Evolutionary conservation across 2,329 filamentous ascomycete genomes (phyloP).

Genomic region (Verticillium albo-atrum): DNA sequence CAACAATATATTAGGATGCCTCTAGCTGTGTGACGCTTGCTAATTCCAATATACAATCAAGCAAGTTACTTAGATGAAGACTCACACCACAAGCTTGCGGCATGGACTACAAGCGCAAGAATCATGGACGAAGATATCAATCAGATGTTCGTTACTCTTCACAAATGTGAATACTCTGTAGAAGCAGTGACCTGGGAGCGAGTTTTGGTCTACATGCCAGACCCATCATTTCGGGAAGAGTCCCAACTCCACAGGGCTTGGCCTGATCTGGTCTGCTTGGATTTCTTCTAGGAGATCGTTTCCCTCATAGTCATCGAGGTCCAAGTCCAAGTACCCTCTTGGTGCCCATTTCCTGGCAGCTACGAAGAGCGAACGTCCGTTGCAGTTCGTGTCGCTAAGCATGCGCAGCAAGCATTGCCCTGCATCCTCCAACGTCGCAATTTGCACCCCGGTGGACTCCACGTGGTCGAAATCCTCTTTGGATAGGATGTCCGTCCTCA

Average conservation of each 20-base stretch:
- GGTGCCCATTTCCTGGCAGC: slow-evolving; percentile 28
- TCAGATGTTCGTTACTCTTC: no score
- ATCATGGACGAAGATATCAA: no score
- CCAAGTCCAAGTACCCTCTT: slow-evolving; percentile 33
- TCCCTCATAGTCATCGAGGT: slow-evolving; percentile 29
- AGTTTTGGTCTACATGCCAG: no score
- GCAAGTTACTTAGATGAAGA: no score
- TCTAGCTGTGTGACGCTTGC: no score
- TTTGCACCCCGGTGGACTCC: slow-evolving; percentile 28
- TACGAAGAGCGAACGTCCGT: slow-evolving; percentile 33
- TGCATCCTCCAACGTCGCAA: slow-evolving; percentile 27
- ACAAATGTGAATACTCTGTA: no score
- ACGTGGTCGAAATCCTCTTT: slow-evolving; percentile 29
- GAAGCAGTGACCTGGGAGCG: no score
- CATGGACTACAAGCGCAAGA: no score
- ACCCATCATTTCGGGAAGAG: slow-evolving; percentile 10
- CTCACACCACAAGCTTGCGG: no score
- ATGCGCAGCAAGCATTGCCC: slow-evolving; percentile 27
- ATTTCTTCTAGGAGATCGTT: slow-evolving; percentile 19
- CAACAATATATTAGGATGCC: no score
- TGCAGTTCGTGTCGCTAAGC: slow-evolving; percentile 23
- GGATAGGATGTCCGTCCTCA: slow-evolving; percentile 25
- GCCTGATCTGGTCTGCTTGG: slow-evolving; percentile 20
- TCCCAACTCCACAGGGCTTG: slow-evolving; percentile 15
- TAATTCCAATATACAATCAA: no score